Base-by-base conservation (phyloP, 495 filamentous ascomycete species). In the Aeminium ludgeri region DNA sequence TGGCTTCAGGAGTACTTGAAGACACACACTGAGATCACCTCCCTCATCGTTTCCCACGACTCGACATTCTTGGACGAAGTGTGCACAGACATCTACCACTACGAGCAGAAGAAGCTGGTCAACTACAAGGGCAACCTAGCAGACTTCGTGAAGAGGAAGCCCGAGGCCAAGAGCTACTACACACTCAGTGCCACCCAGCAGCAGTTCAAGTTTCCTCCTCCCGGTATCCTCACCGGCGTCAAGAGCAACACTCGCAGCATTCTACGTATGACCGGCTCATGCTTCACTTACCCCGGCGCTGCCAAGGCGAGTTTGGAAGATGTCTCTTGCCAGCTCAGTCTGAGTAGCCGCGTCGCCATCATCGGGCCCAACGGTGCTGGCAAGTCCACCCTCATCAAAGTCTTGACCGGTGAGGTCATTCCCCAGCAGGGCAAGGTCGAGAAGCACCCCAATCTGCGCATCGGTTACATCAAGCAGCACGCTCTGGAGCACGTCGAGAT, bases 401-500 rank as follows among this genome's bases (percentile, higher is more conserved):
- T 99, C 16, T 65, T 99, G 39, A 99, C 91, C n/a, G 91, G 91
- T 51, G 91, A 96, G 60, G 73, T 76, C 16, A 78, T 95, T 46
- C 89, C 91, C 1, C 82, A 86, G 48, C 56, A 57, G 18, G 91
- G 91, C 34, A 83, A 74, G 60, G 87, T 99, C 6, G 86, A 96
- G 68, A 96, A 96, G 66, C 91, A 99, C 56, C 91, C 91, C 53
- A 96, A 96, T 56, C 62, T 99, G 37, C 91, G 91, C 68, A 94
- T 99, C 54, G 91, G 91, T 34, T 96, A 96, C 68, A 94, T 96
- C 69, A 94, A 95, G 66, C 91, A 99, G 64, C 91, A 96, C 58
- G 92, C 91, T 15, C 72, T 99, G 10, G 89, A 99, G 67, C 89
- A 96, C 72, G 87, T 99, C 10, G 86, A 96, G 64, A 91, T 94